A percentile compares a stretch with the other conserved stretches of the same genome.
Conservation (phyloP, 1,139 yeast genomes). For the Sugiyamaella pinicola region DNA sequence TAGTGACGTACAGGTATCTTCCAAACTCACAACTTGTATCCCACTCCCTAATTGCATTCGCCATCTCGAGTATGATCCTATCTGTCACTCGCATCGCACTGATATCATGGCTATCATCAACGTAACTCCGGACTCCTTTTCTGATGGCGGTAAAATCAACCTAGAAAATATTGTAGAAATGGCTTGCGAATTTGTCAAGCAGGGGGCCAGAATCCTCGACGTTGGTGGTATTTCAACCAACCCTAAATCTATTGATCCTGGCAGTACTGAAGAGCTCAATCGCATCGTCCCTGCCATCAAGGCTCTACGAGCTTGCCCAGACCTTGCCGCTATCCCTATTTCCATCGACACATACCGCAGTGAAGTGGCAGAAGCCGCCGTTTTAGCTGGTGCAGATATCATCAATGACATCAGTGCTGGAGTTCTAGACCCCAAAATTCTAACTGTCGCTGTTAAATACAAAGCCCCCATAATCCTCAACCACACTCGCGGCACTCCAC, state of each 20-base stretch:
- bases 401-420: conserved; percentile 94
- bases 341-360: conserved; percentile 87
- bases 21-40: conserved; percentile 38
- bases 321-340: conserved; percentile 53
- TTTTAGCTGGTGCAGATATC: conserved; percentile 82
- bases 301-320: conserved; percentile 53
- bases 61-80: conserved; percentile 36
- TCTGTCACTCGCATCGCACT: conserved; percentile 38
- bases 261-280: conserved; percentile 57
- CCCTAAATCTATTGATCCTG: conserved; percentile 70
- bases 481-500: conserved; percentile 84
- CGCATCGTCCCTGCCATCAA: conserved; percentile 72
- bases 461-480: conserved; percentile 76
- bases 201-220: conserved; percentile 73
- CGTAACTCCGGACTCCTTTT: conserved; percentile 92
- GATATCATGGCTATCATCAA: conserved; percentile 82
- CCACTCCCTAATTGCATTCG: conserved; percentile 35
- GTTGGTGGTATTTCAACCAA: conserved; percentile 93
- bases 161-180: conserved; percentile 47
- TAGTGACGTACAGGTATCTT: conserved; percentile 37
- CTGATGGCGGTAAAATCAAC: conserved; percentile 72
- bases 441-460: conserved; percentile 63
- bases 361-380: conserved; percentile 67
- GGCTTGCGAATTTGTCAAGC: conserved; percentile 51
- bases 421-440: conserved; percentile 62